These are phyloP conservation scores for Neofusicoccum sp. DNA, from an alignment of 2,329 filamentous ascomycete species.

Conservation along the genomic window DNA sequence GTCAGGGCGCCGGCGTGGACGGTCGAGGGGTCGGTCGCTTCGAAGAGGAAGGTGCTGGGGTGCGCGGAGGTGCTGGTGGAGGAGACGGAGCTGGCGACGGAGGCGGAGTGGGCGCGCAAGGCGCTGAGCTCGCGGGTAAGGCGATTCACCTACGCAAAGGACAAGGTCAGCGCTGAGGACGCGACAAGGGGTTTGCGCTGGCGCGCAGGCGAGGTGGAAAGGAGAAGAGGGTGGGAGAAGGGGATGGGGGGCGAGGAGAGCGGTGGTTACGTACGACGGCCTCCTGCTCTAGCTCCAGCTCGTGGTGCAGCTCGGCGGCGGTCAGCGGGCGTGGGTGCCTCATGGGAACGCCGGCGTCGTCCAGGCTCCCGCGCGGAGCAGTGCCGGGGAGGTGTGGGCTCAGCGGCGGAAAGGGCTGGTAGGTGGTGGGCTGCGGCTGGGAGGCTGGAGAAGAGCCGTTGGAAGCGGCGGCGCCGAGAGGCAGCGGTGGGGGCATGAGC, in stretches of 20 bases:
- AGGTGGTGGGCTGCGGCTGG: slow-evolving; percentile 28
- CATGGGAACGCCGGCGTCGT: slow-evolving; percentile 61
- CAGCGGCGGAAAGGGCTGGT: slow-evolving; percentile 36
- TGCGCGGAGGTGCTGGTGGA: slow-evolving; percentile 52
- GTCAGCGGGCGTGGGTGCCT: slow-evolving; percentile 86
- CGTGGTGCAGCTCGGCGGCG: slow-evolving; percentile 79
- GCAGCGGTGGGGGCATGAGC: slow-evolving; percentile 42
- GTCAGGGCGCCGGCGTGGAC: slow-evolving; percentile 42
- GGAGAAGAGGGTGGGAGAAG: not conserved
- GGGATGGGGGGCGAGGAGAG: not conserved
- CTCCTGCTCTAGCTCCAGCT: slow-evolving; percentile 94
- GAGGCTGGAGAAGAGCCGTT: not conserved
- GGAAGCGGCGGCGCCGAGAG: slow-evolving; percentile 31
- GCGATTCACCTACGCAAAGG: slow-evolving; percentile 71
- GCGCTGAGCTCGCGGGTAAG: slow-evolving; percentile 83
- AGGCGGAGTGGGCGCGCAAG: slow-evolving; percentile 69
- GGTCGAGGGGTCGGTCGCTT: slow-evolving; percentile 48
- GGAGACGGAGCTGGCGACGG: slow-evolving; percentile 53
- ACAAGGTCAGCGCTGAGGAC: not conserved
- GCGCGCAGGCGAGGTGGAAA: not conserved
- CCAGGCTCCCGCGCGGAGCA: slow-evolving; percentile 20
- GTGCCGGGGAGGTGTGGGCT: slow-evolving; percentile 32
- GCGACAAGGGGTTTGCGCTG: not conserved
- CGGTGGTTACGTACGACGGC: slow-evolving; percentile 65
- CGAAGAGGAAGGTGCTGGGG: slow-evolving; percentile 36